These are phyloP conservation scores for Lactarius deliciosus DNA, from an alignment of 768 basidiomycete species.

Conservation along the genomic window DNA sequence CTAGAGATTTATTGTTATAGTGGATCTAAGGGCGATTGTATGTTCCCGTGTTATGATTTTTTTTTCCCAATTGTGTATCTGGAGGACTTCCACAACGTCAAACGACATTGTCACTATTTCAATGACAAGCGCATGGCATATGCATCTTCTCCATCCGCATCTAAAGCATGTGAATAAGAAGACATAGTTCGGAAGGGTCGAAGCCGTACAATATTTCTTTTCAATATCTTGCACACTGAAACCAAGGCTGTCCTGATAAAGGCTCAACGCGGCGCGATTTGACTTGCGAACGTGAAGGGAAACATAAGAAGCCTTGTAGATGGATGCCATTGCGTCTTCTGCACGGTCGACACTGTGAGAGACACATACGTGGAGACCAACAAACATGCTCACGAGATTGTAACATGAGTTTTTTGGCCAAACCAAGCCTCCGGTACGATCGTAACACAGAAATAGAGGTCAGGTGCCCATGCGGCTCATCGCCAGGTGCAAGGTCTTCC, in stretches of 20 bases:
- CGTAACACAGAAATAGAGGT: conserved; percentile 95
- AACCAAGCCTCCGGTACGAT: conserved; percentile 84
- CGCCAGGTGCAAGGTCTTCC: conserved; percentile 55
- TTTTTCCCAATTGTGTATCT: background rate
- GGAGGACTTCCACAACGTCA: background rate
- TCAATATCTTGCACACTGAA: conserved; percentile 87
- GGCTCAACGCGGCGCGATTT: conserved; percentile 86
- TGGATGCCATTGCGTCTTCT: conserved; percentile 90
- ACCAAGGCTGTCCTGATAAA: conserved; percentile 88
- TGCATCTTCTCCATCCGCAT: conserved; percentile 94
- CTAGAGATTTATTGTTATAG: conserved; percentile 15
- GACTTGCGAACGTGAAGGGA: conserved; percentile 92
- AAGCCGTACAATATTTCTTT: conserved; percentile 81
- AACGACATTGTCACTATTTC: conserved; percentile 34
- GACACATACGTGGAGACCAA: background rate
- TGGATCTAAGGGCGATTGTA: background rate
- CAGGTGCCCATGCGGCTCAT: conserved; percentile 82
- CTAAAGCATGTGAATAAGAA: conserved; percentile 40
- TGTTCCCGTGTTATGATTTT: background rate
- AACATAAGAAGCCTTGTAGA: conserved; percentile 83
- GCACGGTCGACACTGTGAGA: conserved; percentile 6
- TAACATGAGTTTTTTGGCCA: conserved; percentile 93
- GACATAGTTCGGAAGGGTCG: conserved; percentile 30
- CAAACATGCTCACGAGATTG: conserved; percentile 70
- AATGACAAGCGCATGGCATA: conserved; percentile 83